Evolutionary conservation across 2,329 filamentous ascomycete genomes (phyloP).

Genomic region (Ascochyta rabiei): DNA sequence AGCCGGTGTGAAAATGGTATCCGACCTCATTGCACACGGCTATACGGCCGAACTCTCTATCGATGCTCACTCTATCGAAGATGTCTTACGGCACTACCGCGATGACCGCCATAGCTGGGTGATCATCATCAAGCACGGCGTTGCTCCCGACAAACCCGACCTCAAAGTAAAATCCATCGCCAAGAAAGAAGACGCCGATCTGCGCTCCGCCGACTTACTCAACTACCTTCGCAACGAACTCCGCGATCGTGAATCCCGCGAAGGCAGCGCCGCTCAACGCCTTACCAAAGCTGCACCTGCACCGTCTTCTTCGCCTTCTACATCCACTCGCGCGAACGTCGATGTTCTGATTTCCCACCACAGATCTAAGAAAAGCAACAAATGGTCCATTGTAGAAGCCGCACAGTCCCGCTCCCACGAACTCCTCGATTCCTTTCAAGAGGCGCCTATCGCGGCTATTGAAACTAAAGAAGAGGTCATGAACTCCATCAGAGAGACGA

Average conservation of each 20-base stretch:
- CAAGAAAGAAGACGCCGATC: constrained; percentile 77
- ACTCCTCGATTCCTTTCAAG: constrained; percentile 72
- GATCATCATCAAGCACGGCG: constrained; percentile 81
- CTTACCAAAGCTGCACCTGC: constrained; percentile 27
- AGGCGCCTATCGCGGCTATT: constrained; percentile 83
- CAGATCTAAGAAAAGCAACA: constrained; percentile 89
- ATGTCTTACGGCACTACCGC: constrained; percentile 75
- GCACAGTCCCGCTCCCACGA: constrained; percentile 63
- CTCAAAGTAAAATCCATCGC: constrained; percentile 81
- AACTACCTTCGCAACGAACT: constrained; percentile 81
- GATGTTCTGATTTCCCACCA: constrained; percentile 83
- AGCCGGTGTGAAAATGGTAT: constrained; percentile 76
- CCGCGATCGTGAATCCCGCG: constrained; percentile 73
- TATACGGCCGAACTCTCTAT: constrained; percentile 88
- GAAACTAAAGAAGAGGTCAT: constrained; percentile 87
- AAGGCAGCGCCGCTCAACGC: constrained; percentile 53
- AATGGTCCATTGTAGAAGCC: constrained; percentile 83
- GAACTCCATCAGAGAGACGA: constrained; percentile 74
- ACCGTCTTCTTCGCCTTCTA: constrained; percentile 25
- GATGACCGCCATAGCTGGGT: constrained; percentile 85
- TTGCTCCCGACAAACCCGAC: constrained; percentile 59
- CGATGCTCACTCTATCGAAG: constrained; percentile 79
- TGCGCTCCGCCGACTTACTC: constrained; percentile 75
- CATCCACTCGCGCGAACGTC: constrained; percentile 65
- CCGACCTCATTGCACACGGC: constrained; percentile 79